Base-by-base conservation (phyloP, 1,284 basidiomycete species). In the Leccinum subfulvum region DNA sequence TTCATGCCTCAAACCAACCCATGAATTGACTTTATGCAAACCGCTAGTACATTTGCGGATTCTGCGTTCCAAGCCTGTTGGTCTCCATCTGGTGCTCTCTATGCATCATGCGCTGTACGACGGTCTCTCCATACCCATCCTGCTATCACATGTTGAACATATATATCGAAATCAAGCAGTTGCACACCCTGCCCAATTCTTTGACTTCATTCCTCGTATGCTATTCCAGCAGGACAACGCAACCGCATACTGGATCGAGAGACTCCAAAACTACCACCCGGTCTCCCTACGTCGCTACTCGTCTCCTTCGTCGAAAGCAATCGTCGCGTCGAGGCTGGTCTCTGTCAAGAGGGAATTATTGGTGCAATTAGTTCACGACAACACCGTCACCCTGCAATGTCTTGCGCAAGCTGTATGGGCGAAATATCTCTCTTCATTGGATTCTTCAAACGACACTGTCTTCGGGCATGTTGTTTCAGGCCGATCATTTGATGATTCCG, bases 101-200 rank as follows among this genome's bases (percentile, higher is more conserved):
- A 73, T 84, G 70, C 82, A 84, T 63, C 82, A 84, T 67, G 80
- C 81, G 2, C 66, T 84, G n/a, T 84, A 84, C 62, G 82, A 84
- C 63, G 82, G 82, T 5, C 64, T 80, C 13, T 81, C 81, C 14
- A 68, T 83, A 26, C 69, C 71, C 9, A 72, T 67, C 33, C 71
- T 84, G 3, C 67, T 82, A 26, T 66, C 76, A 9, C 60, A 68
- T 28, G 75, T 83, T 2, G 67, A 76, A 54, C 61, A 61, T 23
- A 61, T 76, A 14, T 83, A 83, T 65, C 61, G 61, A 30, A 71
- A 70, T 18, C 53, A 66, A 16, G 55, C 65, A 9, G 62, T 69
- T 13, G 58, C 64, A 2, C 52, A 58, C 13, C 54, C 69, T 2
- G 61, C 61, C 5, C 78, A 79, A 41, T 84, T 82, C 58, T 68